Evolutionary conservation across 2,329 filamentous ascomycete genomes (phyloP), one percentile per base, ranked within the genome.

Genomic region (Diaporthe humulicola): DNA sequence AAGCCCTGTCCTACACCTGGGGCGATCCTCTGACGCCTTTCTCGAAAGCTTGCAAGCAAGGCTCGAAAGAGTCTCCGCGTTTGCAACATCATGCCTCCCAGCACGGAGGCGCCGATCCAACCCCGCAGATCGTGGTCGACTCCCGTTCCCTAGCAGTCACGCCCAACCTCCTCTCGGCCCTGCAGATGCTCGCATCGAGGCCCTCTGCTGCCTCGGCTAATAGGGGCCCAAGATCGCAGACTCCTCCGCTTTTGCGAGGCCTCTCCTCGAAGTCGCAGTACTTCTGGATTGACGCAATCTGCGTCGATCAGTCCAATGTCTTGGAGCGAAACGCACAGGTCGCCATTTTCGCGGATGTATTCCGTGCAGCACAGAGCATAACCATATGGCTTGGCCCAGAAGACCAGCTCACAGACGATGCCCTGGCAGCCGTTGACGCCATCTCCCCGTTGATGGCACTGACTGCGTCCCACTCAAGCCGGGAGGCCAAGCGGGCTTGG

Each of bases 221-320:
- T 30, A 33, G 25, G 25, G 9, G 30, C 22, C 45, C 7, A n/a
- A 52, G 30, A 28, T 33, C 33, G 14, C 22, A 28, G 4, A 28
- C 45, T 9, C 8, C 64, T 67, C 64, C 64, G 4, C 45, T 67
- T 25, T 15, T 52, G 3, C 22, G 30, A 25, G 64, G 64, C 8
- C 64, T 67, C 10, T 19, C 42, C 22, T 38, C 38, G 4, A 48
- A 42, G 17, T 28, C 28, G 1, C 45, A 25, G 28, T 60, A 33
- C 8, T 64, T 79, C 45, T 79, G 78, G 78, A 76, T 74, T 9
- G 78, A 79, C 72, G 77, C 77, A 17, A 73, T 79, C 28, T 79
- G 78, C 50, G 78, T 79, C 71, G 78, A 79, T 15, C 77, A 79
- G 36, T 71, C 74, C 12, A 74, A 78, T 58, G 15, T 74, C 4